Percentiles rank a stretch among this genome's conserved stretches.
phyloP scores from a whole-genome alignment of 495 filamentous ascomycete species.

The Tuber magnatum region DNA sequence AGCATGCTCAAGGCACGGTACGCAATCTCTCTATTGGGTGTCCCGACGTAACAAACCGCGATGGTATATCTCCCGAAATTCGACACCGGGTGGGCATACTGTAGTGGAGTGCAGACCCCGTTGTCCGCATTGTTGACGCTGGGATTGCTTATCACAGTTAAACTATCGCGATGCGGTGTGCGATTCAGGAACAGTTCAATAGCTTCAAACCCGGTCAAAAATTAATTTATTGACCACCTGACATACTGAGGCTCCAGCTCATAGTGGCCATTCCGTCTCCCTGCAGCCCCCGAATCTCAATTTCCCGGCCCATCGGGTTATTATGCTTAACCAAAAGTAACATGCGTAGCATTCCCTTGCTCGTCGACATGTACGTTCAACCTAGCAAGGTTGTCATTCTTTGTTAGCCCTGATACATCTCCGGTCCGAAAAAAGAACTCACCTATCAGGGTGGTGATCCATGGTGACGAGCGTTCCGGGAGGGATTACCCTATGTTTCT shows the following conservation, averaged over 20 bases:
- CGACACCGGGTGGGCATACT: background rate
- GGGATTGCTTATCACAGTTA: background rate
- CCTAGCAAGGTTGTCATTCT: conserved; percentile 15
- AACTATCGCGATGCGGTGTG: background rate
- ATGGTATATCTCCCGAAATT: background rate
- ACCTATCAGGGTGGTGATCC: conserved; percentile 31
- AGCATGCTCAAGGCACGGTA: background rate
- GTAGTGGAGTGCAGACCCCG: background rate
- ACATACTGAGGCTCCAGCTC: background rate
- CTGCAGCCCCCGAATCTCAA: background rate
- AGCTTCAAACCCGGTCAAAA: background rate
- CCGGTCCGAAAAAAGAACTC: background rate
- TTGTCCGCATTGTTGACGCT: background rate
- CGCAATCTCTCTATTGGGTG: background rate
- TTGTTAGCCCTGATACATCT: background rate
- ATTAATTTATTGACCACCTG: background rate
- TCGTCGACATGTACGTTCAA: conserved; percentile 35
- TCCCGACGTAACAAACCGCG: background rate
- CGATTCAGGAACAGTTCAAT: background rate
- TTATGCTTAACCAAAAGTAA: conserved; percentile 17
- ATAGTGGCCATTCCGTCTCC: background rate
- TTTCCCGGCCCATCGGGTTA: background rate
- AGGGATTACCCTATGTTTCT: conserved; percentile 26
- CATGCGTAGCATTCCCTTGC: conserved; percentile 27
- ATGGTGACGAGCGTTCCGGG: conserved; percentile 22